A percentile compares a stretch with the other conserved stretches of the same genome.
phyloP scores from a whole-genome alignment of 2,329 filamentous ascomycete species.

The Cladosporium sp. region DNA sequence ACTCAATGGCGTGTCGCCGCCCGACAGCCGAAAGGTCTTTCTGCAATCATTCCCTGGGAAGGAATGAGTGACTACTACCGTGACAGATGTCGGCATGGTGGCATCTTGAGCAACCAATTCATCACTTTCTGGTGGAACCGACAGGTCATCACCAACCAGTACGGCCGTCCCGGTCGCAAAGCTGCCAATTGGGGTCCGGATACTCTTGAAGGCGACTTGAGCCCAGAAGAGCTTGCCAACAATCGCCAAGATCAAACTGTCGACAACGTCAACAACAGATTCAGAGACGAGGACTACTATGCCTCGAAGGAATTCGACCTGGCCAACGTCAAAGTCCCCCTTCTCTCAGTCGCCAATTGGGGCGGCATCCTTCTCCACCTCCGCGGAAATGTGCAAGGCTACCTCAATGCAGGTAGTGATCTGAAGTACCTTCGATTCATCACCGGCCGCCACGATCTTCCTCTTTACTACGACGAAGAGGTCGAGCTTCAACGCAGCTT shows the following conservation, averaged over 20 bases:
- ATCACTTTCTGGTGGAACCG: conserved; percentile 64
- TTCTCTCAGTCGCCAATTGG: conserved; percentile 66
- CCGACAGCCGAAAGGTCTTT: conserved; percentile 37
- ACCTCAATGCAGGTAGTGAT: conserved; percentile 57
- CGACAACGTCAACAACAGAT: conserved; percentile 49
- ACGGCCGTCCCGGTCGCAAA: conserved; percentile 47
- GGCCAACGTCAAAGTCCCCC: conserved; percentile 61
- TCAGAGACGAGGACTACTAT: conserved; percentile 61
- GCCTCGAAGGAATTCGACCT: conserved; percentile 61
- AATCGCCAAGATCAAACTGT: conserved; percentile 41
- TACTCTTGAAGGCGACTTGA: conserved; percentile 56
- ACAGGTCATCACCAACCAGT: conserved; percentile 64
- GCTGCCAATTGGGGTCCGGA: conserved; percentile 48
- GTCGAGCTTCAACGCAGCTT: conserved; percentile 64
- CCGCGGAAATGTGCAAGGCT: conserved; percentile 65
- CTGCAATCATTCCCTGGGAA: conserved; percentile 43
- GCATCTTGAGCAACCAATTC: conserved; percentile 33
- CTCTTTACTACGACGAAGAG: conserved; percentile 66
- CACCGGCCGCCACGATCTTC: conserved; percentile 64
- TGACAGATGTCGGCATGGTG: conserved; percentile 43
- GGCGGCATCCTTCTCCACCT: conserved; percentile 65
- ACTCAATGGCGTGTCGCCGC: conserved; percentile 39
- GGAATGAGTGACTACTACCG: conserved; percentile 43
- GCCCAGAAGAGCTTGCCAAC: conserved; percentile 46
- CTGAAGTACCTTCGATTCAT: conserved; percentile 67